phyloP scores from a whole-genome alignment of 2,329 filamentous ascomycete genomes.

The Hypocreales sp. region DNA sequence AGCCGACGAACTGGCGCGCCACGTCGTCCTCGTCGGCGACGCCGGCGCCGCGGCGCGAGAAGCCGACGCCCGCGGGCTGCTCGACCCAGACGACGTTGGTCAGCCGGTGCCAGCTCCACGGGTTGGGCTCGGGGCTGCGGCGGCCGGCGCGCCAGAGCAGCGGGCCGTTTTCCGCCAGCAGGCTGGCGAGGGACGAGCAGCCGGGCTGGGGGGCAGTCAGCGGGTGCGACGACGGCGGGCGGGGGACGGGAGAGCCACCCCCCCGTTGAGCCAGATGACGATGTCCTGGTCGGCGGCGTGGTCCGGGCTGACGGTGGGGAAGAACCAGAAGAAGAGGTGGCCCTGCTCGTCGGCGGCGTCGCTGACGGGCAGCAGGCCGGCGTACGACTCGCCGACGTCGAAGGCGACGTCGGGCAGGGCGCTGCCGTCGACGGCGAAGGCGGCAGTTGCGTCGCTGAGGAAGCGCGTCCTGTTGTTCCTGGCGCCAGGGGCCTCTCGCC shows the following conservation, averaged over 20 bases:
- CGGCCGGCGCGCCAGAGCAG: conserved; percentile 60
- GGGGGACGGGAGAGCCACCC: too few species aligned
- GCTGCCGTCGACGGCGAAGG: conserved; percentile 45
- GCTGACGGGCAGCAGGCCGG: conserved; percentile 39
- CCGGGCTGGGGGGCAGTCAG: conserved; percentile 26
- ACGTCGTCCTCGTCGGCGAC: conserved; percentile 52
- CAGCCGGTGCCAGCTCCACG: conserved; percentile 46
- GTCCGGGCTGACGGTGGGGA: conserved; percentile 33
- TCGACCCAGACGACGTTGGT: conserved; percentile 53
- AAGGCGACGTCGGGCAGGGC: conserved; percentile 48
- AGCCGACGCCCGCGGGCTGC: conserved; percentile 53
- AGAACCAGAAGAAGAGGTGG: conserved; percentile 53
- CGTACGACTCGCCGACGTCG: conserved; percentile 44
- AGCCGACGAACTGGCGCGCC: conserved; percentile 55
- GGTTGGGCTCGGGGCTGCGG: conserved; percentile 45
- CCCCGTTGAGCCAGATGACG: conserved; percentile 45
- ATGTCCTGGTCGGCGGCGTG: conserved; percentile 37
- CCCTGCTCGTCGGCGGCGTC: conserved; percentile 30
- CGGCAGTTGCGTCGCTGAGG: too few species aligned
- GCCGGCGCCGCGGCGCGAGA: conserved; percentile 47
- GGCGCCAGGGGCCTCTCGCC: too few species aligned
- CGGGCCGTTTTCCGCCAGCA: conserved; percentile 65
- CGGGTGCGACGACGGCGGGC: conserved; percentile 1
- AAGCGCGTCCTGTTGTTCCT: too few species aligned
- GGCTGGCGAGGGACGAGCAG: conserved; percentile 47